These are phyloP conservation scores for Crithidia bombi DNA, from an alignment of 208 protist species.

Conservation along the genomic window DNA sequence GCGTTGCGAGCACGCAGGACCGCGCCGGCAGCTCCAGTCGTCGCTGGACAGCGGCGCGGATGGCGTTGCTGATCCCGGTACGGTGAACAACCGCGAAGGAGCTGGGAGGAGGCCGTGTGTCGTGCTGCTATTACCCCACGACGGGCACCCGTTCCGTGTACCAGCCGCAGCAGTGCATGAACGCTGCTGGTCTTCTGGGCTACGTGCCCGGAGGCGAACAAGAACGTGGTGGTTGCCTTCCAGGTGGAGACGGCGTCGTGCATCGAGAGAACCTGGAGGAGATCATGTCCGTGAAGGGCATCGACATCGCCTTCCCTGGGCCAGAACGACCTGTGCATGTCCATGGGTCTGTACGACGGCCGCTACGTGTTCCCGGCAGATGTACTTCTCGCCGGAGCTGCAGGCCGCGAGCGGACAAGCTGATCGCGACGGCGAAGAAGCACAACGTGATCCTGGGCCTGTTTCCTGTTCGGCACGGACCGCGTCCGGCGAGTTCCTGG, in stretches of 20 bases:
- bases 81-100: constrained; percentile 80
- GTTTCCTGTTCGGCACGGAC: constrained; percentile 81
- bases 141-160: constrained; percentile 78
- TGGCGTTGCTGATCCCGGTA: constrained; percentile 84
- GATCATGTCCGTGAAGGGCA: constrained; percentile 79
- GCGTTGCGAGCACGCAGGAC: constrained; percentile 73
- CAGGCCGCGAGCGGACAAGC: constrained; percentile 64
- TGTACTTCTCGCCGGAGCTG: constrained; percentile 82
- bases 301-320: constrained; percentile 85
- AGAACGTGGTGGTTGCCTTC: constrained; percentile 81
- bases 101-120: constrained; percentile 71
- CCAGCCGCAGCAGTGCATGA: constrained; percentile 84
- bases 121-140: constrained; percentile 84
- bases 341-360: constrained; percentile 81
- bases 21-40: constrained; percentile 78
- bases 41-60: constrained; percentile 79
- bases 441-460: constrained; percentile 75
- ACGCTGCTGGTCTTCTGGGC: constrained; percentile 70
- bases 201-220: constrained; percentile 79
- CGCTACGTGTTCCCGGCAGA: constrained; percentile 84
- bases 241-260: constrained; percentile 81
- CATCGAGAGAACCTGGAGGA: constrained; percentile 84
- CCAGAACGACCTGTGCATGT: constrained; percentile 88
- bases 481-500: constrained; percentile 82
- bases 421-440: constrained; percentile 70